Evolutionary conservation across 2,329 filamentous ascomycete genomes (phyloP).

Genomic region (Cladophialophora chaetospira): DNA sequence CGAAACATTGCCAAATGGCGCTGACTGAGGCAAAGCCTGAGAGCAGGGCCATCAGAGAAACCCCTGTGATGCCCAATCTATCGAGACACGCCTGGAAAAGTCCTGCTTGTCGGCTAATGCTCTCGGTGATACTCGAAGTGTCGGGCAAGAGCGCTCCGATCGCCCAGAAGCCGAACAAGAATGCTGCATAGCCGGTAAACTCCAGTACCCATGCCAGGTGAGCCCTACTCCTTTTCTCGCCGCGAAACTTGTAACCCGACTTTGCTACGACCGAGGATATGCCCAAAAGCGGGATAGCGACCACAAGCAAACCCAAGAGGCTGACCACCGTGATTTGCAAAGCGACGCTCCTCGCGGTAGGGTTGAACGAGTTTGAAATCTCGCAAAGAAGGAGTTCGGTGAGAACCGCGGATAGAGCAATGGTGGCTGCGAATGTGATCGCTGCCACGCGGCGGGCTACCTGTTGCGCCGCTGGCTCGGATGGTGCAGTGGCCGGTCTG

Average conservation of each 20-base stretch:
- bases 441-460: slow-evolving; percentile 50
- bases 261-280: slow-evolving; percentile 65
- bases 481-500: slow-evolving; percentile 25
- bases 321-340: slow-evolving; percentile 70
- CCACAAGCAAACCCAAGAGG: slow-evolving; percentile 70
- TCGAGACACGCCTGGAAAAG: slow-evolving; percentile 61
- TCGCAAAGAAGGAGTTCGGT: slow-evolving; percentile 82
- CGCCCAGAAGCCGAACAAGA: slow-evolving; percentile 77
- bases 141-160: slow-evolving; percentile 64
- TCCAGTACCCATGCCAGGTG: slow-evolving; percentile 67
- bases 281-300: slow-evolving; percentile 77
- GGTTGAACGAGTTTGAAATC: slow-evolving; percentile 73
- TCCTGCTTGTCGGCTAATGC: slow-evolving; percentile 41
- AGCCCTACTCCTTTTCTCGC: slow-evolving; percentile 59
- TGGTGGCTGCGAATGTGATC: slow-evolving; percentile 72
- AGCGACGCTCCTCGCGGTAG: slow-evolving; percentile 66
- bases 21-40: slow-evolving; percentile 89
- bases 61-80: slow-evolving; percentile 79
- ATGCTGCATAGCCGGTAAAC: slow-evolving; percentile 61
- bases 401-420: slow-evolving; percentile 75
- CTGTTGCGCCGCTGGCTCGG: slow-evolving; percentile 34
- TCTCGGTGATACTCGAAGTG: slow-evolving; percentile 43
- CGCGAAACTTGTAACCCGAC: slow-evolving; percentile 63
- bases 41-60: slow-evolving; percentile 82
- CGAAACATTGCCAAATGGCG: slow-evolving; percentile 81